Conservation (phyloP, 225 moss, liverwort and hornwort species). For the Sphagnum contortum region DNA sequence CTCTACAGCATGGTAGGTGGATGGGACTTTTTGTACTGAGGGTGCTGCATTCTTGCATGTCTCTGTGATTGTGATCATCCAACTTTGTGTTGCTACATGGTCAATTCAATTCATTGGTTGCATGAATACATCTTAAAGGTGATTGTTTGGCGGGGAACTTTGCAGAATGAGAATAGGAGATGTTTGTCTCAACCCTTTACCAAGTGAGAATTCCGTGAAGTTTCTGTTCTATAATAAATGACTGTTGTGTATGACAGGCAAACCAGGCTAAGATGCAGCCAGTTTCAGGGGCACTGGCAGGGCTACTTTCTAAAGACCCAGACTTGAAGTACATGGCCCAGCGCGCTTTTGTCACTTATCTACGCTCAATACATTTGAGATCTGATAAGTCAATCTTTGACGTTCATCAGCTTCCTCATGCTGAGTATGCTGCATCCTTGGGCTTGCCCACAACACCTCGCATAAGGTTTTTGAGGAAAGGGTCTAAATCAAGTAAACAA, state of each 20-base stretch:
- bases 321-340: constrained; percentile 88
- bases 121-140: no score
- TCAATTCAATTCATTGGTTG: no score
- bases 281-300: constrained; percentile 76
- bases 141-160: no score
- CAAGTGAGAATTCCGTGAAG: no score
- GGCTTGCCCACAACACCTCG: constrained; percentile 95
- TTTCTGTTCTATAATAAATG: background rate
- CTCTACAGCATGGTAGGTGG: no score
- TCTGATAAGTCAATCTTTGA: constrained; percentile 85
- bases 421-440: constrained; percentile 81
- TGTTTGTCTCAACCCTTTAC: no score
- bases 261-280: constrained; percentile 83
- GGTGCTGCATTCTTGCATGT: no score
- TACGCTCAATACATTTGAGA: constrained; percentile 81
- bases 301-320: constrained; percentile 74
- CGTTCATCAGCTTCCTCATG: constrained; percentile 76
- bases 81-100: no score
- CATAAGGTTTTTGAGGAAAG: constrained; percentile 76
- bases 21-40: no score
- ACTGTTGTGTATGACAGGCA: constrained; percentile 37
- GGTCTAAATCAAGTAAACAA: constrained; percentile 9
- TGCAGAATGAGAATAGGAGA: no score
- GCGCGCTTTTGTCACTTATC: constrained; percentile 82
- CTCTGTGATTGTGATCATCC: no score